Conservation (phyloP, 2,329 filamentous ascomycete species). For the Macroventuria anomochaeta region DNA sequence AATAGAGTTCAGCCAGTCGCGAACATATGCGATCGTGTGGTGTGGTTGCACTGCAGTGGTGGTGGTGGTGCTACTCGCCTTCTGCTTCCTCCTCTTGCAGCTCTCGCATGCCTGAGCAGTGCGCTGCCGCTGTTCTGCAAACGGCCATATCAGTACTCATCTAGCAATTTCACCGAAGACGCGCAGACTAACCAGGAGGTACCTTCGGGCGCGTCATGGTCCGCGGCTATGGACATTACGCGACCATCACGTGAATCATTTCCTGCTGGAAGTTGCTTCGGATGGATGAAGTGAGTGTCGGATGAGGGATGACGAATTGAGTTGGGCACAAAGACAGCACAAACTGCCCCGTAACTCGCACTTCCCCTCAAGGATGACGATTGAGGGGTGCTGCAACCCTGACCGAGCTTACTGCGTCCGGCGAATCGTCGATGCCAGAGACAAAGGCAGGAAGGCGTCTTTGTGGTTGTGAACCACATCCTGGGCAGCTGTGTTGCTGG, state of each 20-base stretch:
- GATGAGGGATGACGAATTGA: conserved; percentile 35
- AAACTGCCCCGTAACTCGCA: conserved; percentile 15
- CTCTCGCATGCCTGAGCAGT: conserved; percentile 69
- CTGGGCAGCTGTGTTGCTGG: conserved; percentile 1
- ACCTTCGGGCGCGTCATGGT: conserved; percentile 47
- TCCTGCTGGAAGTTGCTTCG: conserved; percentile 28
- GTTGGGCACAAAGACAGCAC: conserved; percentile 18
- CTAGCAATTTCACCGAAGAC: conserved; percentile 11
- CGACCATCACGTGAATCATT: conserved; percentile 31
- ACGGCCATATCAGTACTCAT: conserved; percentile 55
- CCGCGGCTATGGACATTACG: conserved; percentile 17
- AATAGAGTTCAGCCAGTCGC: background rate
- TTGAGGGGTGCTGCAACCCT: conserved; percentile 14
- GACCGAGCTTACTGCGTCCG: conserved; percentile 9
- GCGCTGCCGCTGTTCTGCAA: conserved; percentile 67
- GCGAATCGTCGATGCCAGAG: conserved; percentile 16
- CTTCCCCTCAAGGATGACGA: conserved; percentile 18
- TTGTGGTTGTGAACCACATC: conserved; percentile 14
- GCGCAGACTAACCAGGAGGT: conserved; percentile 37
- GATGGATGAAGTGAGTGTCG: conserved; percentile 39
- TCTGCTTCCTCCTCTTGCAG: conserved; percentile 72
- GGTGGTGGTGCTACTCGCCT: conserved; percentile 55
- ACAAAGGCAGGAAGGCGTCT: conserved; percentile 13
- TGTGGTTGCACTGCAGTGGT: conserved; percentile 3
- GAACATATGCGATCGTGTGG: background rate